These are phyloP conservation scores for Pestalotiopsis sp. DNA, from an alignment of 2,329 filamentous ascomycete species.

Conservation along the genomic window DNA sequence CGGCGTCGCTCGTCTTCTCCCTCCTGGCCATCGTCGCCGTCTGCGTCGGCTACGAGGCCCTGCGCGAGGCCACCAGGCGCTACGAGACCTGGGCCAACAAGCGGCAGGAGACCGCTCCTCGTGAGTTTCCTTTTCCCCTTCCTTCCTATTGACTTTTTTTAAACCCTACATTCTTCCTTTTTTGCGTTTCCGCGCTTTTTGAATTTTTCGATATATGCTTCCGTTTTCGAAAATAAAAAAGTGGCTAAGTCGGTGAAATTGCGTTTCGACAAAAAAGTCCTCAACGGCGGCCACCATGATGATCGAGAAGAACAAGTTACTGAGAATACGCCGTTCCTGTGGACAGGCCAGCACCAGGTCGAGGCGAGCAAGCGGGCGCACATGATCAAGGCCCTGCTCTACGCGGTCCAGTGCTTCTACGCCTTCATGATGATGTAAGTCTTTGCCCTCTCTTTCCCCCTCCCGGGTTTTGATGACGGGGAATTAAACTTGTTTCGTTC, in stretches of 20 bases:
- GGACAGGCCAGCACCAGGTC: constrained; percentile 66
- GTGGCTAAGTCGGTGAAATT: constrained; percentile 10
- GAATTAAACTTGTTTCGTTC: no score
- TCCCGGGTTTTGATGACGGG: no score
- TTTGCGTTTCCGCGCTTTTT: neutral
- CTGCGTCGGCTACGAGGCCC: constrained; percentile 88
- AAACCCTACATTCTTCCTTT: no score
- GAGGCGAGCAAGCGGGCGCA: constrained; percentile 68
- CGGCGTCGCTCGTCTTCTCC: constrained; percentile 76
- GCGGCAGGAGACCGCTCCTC: constrained; percentile 50
- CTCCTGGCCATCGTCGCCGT: constrained; percentile 81
- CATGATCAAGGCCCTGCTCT: constrained; percentile 79
- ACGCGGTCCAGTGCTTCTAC: constrained; percentile 95
- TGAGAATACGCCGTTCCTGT: constrained; percentile 66
- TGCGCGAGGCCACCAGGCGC: constrained; percentile 74
- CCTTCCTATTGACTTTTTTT: neutral
- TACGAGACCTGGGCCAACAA: constrained; percentile 68
- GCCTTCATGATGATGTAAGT: constrained; percentile 99
- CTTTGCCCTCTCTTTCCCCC: neutral
- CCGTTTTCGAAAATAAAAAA: neutral
- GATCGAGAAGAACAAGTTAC: constrained; percentile 46
- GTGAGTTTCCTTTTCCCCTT: constrained; percentile 47
- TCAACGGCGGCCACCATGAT: neutral
- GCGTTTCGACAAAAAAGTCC: neutral
- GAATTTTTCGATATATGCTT: neutral